phyloP scores from a whole-genome alignment of 768 basidiomycete species.

The Grammothele lineata region DNA sequence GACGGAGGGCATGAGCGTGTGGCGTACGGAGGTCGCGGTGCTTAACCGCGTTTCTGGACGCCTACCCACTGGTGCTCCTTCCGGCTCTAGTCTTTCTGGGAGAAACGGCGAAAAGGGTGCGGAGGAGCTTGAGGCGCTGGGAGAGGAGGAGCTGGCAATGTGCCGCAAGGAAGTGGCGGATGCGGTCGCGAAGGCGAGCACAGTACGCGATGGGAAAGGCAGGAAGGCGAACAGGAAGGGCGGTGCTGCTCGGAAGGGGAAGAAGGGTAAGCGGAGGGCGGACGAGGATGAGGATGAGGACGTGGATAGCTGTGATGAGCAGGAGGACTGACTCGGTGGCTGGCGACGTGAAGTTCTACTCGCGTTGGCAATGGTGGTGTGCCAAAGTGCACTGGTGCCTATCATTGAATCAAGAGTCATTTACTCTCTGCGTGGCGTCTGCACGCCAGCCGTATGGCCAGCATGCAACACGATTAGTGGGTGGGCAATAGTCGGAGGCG shows the following conservation, averaged over 20 bases:
- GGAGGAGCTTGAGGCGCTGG: background rate
- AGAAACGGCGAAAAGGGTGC: no score
- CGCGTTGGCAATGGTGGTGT: no score
- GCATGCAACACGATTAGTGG: no score
- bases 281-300: constrained; percentile 12
- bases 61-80: constrained; percentile 5
- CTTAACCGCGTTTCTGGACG: constrained; percentile 41
- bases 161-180: constrained; percentile 16
- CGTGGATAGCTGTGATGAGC: background rate
- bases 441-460: no score
- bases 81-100: no score
- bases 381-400: no score
- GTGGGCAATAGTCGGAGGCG: no score
- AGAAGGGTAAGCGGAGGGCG: constrained; percentile 10
- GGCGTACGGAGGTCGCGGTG: constrained; percentile 69
- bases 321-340: no score
- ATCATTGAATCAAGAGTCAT: no score
- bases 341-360: no score
- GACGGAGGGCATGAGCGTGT: constrained; percentile 47
- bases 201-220: constrained; percentile 11
- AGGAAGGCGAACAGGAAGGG: constrained; percentile 11
- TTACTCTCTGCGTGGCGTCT: no score
- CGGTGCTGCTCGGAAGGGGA: background rate
- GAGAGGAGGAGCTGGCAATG: constrained; percentile 3
- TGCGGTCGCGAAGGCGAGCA: constrained; percentile 12